These are phyloP conservation scores for Physaria fendleri DNA, from an alignment of 345 rosid species.

Conservation along the genomic window DNA sequence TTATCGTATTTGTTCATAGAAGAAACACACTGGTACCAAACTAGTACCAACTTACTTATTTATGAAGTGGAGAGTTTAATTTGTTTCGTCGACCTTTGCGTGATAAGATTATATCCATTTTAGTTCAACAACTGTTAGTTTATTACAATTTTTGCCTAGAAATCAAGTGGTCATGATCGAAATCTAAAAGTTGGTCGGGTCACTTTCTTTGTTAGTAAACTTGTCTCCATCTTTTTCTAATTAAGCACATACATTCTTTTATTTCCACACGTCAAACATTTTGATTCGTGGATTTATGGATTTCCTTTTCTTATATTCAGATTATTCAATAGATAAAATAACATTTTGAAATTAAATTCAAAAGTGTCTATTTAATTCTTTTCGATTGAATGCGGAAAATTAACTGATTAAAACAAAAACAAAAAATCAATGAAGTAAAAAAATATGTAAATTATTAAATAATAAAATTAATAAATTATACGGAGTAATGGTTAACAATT, in stretches of 20 bases:
- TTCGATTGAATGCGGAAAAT: neutral
- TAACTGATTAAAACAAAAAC: neutral
- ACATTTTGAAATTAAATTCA: neutral
- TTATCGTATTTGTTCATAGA: no score
- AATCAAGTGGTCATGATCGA: constrained; percentile 15
- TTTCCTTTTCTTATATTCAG: neutral
- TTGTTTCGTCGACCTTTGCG: neutral
- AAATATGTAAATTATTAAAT: no score
- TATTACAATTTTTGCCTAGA: neutral
- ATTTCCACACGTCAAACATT: constrained; percentile 24
- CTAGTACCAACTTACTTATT: no score
- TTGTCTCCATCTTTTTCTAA: constrained; percentile 27
- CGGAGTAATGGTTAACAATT: no score
- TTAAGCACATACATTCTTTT: constrained; percentile 15
- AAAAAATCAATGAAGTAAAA: no score
- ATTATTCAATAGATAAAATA: neutral
- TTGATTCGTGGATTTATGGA: constrained; percentile 7
- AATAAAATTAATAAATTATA: no score
- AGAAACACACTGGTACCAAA: no score
- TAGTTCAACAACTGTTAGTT: neutral
- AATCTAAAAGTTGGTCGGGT: constrained; percentile 9
- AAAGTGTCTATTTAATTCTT: neutral
- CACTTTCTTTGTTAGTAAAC: constrained; percentile 18
- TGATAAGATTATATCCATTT: neutral
- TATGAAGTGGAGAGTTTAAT: no score